A percentile compares a stretch with the other conserved stretches of the same genome.
phyloP scores from a whole-genome alignment of 2,329 filamentous ascomycete species.

The Diaporthe destruens region DNA sequence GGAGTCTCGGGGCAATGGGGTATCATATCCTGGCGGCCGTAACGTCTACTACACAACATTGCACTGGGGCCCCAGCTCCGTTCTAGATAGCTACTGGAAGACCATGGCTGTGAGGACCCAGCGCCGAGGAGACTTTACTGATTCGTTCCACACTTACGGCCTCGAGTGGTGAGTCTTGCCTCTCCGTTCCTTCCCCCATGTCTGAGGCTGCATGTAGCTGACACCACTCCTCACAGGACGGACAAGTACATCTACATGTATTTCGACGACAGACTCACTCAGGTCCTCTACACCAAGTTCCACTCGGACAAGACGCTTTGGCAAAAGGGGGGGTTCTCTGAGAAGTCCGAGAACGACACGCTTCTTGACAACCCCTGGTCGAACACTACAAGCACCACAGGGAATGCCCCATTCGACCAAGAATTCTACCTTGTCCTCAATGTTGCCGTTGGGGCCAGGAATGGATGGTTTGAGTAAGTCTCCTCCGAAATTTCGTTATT shows the following conservation, averaged over 20 bases:
- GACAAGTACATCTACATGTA: conserved; percentile 66
- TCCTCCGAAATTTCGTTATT: background rate
- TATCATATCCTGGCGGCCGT: conserved; percentile 56
- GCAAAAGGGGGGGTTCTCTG: conserved; percentile 57
- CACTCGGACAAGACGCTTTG: conserved; percentile 52
- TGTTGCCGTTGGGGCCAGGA: conserved; percentile 62
- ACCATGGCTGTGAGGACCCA: conserved; percentile 51
- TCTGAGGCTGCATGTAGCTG: background rate
- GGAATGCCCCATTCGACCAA: conserved; percentile 65
- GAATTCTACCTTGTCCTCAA: conserved; percentile 64
- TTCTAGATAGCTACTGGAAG: conserved; percentile 51
- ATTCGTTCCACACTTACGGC: conserved; percentile 64
- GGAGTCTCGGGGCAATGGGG: conserved; percentile 62
- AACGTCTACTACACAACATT: conserved; percentile 58
- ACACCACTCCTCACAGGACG: conserved; percentile 42
- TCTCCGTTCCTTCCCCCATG: no score
- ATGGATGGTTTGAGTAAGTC: conserved; percentile 61
- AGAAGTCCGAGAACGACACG: conserved; percentile 56
- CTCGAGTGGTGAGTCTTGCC: conserved; percentile 58
- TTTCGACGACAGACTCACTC: conserved; percentile 58
- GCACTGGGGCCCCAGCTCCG: conserved; percentile 58
- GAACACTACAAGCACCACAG: conserved; percentile 50
- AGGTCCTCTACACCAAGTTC: conserved; percentile 56
- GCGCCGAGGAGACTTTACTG: conserved; percentile 55
- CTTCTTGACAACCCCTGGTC: conserved; percentile 60